Evolutionary conservation across 108 stramenopile genomes (phyloP).

Genomic region (Epipyxis sp.): DNA sequence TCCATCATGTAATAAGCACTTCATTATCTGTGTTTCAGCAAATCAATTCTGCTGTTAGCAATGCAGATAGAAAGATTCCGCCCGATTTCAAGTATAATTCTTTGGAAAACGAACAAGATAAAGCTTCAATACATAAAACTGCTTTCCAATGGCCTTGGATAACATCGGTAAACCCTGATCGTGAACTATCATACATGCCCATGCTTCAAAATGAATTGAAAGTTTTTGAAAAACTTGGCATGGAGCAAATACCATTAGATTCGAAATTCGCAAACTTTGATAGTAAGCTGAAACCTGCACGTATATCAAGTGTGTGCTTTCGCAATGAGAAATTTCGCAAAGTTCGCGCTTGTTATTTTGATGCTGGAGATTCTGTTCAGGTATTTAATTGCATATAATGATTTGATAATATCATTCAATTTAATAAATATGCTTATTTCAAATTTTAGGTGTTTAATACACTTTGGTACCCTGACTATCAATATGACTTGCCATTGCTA

Average conservation of each 20-base stretch:
- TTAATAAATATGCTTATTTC: background rate
- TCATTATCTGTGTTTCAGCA: no score
- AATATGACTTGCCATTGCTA: conserved; percentile 84
- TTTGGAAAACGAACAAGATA: no score
- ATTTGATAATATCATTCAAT: background rate
- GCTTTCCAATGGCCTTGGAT: no score
- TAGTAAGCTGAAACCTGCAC: background rate
- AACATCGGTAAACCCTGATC: background rate
- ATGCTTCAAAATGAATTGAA: background rate
- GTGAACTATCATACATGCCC: background rate
- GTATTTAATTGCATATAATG: conserved; percentile 52
- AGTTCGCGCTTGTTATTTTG: conserved; percentile 88
- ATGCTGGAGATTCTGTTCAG: conserved; percentile 84
- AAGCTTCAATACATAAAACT: no score
- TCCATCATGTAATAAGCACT: no score
- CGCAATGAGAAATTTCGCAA: conserved; percentile 40
- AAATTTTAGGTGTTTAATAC: conserved; percentile 66
- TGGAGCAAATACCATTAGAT: background rate
- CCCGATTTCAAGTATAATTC: no score
- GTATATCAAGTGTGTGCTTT: conserved; percentile 41
- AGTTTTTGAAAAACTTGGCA: background rate
- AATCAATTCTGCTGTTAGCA: no score
- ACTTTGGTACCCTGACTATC: conserved; percentile 79
- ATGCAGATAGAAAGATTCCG: no score
- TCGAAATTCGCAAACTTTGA: background rate